Percentiles rank a stretch among this genome's conserved stretches.
Conservation (phyloP, 192 early-diverging fungal species). For the Pilobolus umbonatus region DNA sequence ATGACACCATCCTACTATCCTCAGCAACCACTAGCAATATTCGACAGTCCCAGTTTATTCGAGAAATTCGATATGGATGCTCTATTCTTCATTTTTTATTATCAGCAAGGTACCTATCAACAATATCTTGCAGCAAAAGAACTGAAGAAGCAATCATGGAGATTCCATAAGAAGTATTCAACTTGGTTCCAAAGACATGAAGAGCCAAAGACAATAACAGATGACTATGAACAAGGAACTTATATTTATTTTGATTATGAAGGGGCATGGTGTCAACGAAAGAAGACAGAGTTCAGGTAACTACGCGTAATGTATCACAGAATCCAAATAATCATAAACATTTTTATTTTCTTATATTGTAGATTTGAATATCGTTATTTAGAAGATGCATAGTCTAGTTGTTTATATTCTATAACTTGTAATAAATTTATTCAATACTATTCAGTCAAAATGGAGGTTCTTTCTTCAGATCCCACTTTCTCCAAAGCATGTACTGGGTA, state of each 20-base stretch:
- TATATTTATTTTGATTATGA: slow-evolving; percentile 99
- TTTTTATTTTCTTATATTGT: no score
- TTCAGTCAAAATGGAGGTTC: no score
- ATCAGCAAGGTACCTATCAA: slow-evolving; percentile 93
- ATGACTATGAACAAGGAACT: slow-evolving; percentile 96
- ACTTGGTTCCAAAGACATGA: slow-evolving; percentile 99
- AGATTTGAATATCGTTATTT: slow-evolving; percentile 32
- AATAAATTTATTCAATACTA: no score
- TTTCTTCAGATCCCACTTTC: not conserved
- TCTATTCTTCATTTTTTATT: slow-evolving; percentile 98
- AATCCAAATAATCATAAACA: not conserved
- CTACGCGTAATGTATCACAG: not conserved
- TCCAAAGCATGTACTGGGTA: no score
- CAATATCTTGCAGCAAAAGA: slow-evolving; percentile 95
- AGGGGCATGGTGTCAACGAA: slow-evolving; percentile 93
- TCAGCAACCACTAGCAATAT: slow-evolving; percentile 73
- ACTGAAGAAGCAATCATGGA: slow-evolving; percentile 94
- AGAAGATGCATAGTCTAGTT: slow-evolving; percentile 26
- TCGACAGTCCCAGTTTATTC: slow-evolving; percentile 81
- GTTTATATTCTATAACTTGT: not conserved
- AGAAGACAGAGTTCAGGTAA: slow-evolving; percentile 90
- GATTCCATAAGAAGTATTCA: slow-evolving; percentile 97
- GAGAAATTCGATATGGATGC: slow-evolving; percentile 93
- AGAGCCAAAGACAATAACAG: slow-evolving; percentile 92
- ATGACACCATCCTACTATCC: slow-evolving; percentile 92